Evolutionary conservation across 139 green algal genomes (phyloP), one percentile per base, ranked within the genome.

Genomic region (Ettlia oleoabundans): DNA sequence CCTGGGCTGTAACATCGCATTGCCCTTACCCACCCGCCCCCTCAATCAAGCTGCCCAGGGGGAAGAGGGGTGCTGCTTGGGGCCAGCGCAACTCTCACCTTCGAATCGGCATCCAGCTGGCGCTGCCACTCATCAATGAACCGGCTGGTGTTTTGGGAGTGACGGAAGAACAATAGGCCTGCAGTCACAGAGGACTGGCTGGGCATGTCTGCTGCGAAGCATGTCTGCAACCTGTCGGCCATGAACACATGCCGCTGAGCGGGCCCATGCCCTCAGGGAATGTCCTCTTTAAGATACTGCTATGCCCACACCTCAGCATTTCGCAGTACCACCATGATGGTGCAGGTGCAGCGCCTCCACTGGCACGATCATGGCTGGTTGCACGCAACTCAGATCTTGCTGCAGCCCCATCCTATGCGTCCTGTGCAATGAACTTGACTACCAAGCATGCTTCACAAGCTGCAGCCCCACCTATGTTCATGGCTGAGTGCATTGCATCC

Each of bases 151-250:
- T 82, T 71, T 86, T 65, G 0, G 87, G 69, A 30, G 83, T 89
- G 41, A 7, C 79, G 55, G 68, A 80, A 80, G 87, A 98, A 97
- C 70, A 96, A 69, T 89, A 99, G 67, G 53, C 62, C 77, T 76
- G 77, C 42, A 32, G 22, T 22, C n/a, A 1, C 0, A 67, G 19
- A 26, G 43, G 70, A 24, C 42, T n/a, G n/a, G n/a, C n/a, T n/a
- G n/a, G n/a, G n/a, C n/a, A n/a, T n/a, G n/a, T n/a, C n/a, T n/a
- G n/a, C n/a, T n/a, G n/a, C n/a, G n/a, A n/a, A n/a, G n/a, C n/a
- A n/a, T n/a, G n/a, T n/a, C n/a, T n/a, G n/a, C n/a, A n/a, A n/a
- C n/a, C n/a, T n/a, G n/a, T n/a, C n/a, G n/a, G n/a, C n/a, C n/a
- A n/a, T n/a, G n/a, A n/a, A n/a, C n/a, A n/a, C n/a, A n/a, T n/a